phyloP scores from a whole-genome alignment of 164 flowering plant genomes.

The Berberis vulgaris region DNA sequence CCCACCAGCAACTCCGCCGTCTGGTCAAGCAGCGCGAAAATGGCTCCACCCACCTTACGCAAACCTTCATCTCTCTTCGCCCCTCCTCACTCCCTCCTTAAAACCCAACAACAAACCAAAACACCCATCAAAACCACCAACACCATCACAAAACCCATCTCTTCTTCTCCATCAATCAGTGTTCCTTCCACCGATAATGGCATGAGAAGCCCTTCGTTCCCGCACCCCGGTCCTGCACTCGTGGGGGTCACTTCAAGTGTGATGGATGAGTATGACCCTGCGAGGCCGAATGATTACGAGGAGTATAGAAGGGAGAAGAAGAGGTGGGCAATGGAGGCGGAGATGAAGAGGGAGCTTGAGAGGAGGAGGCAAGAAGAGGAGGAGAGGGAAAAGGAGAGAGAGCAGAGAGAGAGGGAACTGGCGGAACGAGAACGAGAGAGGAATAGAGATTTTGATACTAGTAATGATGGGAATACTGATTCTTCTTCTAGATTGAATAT shows the following conservation, averaged over 20 bases:
- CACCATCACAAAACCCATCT: constrained; percentile 18
- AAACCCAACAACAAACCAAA: constrained; percentile 28
- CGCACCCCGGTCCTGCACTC: constrained; percentile 45
- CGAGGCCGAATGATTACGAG: constrained; percentile 89
- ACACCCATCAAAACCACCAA: constrained; percentile 11
- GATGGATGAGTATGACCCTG: constrained; percentile 91
- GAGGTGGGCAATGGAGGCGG: constrained; percentile 41
- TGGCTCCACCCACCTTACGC: constrained; percentile 91
- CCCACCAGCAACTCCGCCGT: constrained; percentile 30
- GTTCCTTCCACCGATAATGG: constrained; percentile 13
- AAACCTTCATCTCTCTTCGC: constrained; percentile 53
- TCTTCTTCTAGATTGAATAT: constrained; percentile 36
- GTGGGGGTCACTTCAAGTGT: constrained; percentile 74
- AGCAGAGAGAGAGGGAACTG: constrained; percentile 29
- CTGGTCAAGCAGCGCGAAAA: constrained; percentile 81
- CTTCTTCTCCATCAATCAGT: constrained; percentile 11
- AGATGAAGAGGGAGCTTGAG: constrained; percentile 53
- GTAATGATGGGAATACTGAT: constrained; percentile 22
- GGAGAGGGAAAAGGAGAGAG: constrained; percentile 55
- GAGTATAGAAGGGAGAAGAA: constrained; percentile 76
- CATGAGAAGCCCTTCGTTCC: constrained; percentile 4
- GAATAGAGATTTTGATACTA: constrained; percentile 7
- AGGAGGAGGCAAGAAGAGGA: constrained; percentile 46
- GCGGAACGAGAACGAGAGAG: constrained; percentile 36
- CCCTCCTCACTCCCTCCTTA: constrained; percentile 54